Base-by-base conservation (phyloP, 345 rosid species). In the Eutrema heterophyllum region DNA sequence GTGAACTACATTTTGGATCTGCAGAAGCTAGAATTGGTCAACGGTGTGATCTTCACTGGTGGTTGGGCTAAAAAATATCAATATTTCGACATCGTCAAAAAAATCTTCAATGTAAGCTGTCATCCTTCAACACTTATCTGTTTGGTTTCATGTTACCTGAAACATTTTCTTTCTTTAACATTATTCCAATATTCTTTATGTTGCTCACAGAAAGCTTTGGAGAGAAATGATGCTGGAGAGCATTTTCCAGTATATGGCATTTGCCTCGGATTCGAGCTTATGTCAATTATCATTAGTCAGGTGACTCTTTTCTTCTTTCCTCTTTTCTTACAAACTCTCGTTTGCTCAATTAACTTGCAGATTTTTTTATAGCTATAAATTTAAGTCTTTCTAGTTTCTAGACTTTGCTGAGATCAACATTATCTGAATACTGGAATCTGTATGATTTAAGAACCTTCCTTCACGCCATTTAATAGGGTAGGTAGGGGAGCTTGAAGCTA, bases 31-130 rank as follows among this genome's bases (percentile, higher is more conserved):
- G 77, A 88, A 44, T 68, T 87, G 70, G 91, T 93, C 36, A 93
- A 87, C 44, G 98, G 98, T 60, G 88, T 89, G 65, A 87, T 93
- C 39, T 87, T 89, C 48, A 89, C 96, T 9, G 98, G 97, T 18
- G 98, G 97, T 41, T 86, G 98, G 97, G 96, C 94, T 68, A 93
- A 89, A 68, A 70, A 18, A 0, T 89, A 91, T 9, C 61, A 82
- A 72, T 93, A 84, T 78, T 86, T 78, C 49, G 78, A 83, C 1
- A 83, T 71, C 5, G 91, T 74, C 36, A 59, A 76, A 51, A 83
- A 70, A 50, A 67, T 91, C 55, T 88, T 85, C 74, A 67, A 79
- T 83, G 96, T 91, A 71, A 72, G 71, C 48, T 54, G 10, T 29
- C 9, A 15, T 49, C 18, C 0, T 36, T 18, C 7, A 21, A 9